Conservation (phyloP, 345 rosid genomes). For the Populus nigra region DNA sequence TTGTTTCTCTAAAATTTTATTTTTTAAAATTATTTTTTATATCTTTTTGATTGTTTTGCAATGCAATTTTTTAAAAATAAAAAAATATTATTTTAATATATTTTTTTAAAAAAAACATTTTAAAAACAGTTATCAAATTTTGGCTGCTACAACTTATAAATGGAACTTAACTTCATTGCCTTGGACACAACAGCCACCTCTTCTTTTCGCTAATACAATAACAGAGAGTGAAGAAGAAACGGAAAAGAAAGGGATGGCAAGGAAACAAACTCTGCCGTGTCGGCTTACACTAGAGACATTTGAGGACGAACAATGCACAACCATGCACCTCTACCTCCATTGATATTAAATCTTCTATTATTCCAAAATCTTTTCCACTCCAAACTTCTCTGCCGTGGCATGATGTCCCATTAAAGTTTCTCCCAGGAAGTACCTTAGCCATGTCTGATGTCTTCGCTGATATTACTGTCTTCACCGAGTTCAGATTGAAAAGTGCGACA, state of each 20-base stretch:
- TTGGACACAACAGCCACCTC: not conserved
- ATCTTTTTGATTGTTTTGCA: no score
- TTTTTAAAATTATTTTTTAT: no score
- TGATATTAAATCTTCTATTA: slow-evolving; percentile 30
- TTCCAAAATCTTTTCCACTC: slow-evolving; percentile 45
- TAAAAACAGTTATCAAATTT: not conserved
- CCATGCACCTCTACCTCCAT: slow-evolving; percentile 50
- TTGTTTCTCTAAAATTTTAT: no score
- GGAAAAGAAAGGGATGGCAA: not conserved
- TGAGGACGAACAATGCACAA: slow-evolving; percentile 55
- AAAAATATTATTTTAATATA: no score
- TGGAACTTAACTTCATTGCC: not conserved
- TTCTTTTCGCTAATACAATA: not conserved
- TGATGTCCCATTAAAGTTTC: slow-evolving; percentile 33
- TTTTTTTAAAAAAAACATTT: no score
- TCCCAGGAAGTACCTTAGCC: slow-evolving; percentile 41
- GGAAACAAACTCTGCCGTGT: not conserved
- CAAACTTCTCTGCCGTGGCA: slow-evolving; percentile 62
- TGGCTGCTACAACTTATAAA: not conserved
- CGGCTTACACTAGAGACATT: slow-evolving; percentile 32
- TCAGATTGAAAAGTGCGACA: slow-evolving; percentile 31
- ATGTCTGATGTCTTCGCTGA: slow-evolving; percentile 58
- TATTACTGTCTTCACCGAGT: slow-evolving; percentile 30
- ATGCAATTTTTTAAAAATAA: no score
- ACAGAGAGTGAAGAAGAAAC: not conserved